phyloP scores from a whole-genome alignment of 2,329 filamentous ascomycete genomes.

The Chrysosporium keratinophilum region DNA sequence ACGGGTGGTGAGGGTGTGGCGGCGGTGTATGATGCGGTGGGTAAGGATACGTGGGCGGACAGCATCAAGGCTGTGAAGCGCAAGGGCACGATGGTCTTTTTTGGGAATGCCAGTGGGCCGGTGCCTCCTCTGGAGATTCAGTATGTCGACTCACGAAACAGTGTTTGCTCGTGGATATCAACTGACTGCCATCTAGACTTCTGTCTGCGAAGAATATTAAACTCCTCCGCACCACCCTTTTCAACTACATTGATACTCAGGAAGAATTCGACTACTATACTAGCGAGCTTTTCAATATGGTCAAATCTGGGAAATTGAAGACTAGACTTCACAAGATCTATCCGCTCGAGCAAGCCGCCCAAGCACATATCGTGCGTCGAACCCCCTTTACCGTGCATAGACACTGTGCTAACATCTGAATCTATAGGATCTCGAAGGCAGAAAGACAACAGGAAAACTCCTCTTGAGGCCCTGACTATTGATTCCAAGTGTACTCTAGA shows the following conservation, averaged over 20 bases:
- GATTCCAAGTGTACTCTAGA: neutral
- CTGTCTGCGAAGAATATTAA: conserved; percentile 66
- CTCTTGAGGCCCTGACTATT: conserved; percentile 52
- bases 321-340: conserved; percentile 68
- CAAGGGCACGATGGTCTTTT: conserved; percentile 68
- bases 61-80: conserved; percentile 62
- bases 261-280: conserved; percentile 63
- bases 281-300: conserved; percentile 61
- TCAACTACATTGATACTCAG: conserved; percentile 57
- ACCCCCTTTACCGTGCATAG: neutral
- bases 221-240: conserved; percentile 63
- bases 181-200: conserved; percentile 27
- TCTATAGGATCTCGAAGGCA: conserved; percentile 60
- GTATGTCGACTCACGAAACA: conserved; percentile 39
- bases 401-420: neutral
- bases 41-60: conserved; percentile 71
- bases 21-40: conserved; percentile 78
- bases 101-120: conserved; percentile 71
- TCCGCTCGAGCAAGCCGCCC: conserved; percentile 58
- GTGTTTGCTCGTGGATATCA: neutral
- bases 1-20: conserved; percentile 63
- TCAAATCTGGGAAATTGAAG: conserved; percentile 59
- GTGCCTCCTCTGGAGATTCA: conserved; percentile 58
- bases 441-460: conserved; percentile 76
- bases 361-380: conserved; percentile 51